Percentiles rank a stretch among this genome's conserved stretches.
phyloP scores from a whole-genome alignment of 1,284 basidiomycete genomes.

The Mycena citricolor region DNA sequence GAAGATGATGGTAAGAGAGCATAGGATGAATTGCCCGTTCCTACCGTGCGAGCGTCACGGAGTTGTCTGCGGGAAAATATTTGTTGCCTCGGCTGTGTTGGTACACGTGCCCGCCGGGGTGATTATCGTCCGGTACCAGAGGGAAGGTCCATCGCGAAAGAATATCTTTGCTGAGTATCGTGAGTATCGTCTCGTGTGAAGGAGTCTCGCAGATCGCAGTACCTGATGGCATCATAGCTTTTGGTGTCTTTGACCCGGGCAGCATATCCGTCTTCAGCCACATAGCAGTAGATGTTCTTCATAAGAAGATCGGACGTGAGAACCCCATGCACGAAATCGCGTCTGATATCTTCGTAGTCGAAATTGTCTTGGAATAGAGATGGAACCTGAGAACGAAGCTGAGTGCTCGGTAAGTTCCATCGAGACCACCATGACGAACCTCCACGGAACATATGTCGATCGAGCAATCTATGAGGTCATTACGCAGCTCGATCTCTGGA shows the following conservation, averaged over 20 bases:
- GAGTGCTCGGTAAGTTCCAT: slow-evolving; percentile 2
- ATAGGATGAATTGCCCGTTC: too few species aligned
- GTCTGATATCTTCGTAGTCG: slow-evolving; percentile 90
- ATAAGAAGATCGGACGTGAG: slow-evolving; percentile 93
- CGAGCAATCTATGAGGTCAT: slow-evolving; percentile 85
- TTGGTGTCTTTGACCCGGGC: slow-evolving; percentile 88
- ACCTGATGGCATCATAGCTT: slow-evolving; percentile 88
- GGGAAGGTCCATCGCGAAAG: slow-evolving; percentile 93
- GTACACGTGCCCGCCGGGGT: slow-evolving; percentile 78
- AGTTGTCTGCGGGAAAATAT: slow-evolving; percentile 78
- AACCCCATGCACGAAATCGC: slow-evolving; percentile 96
- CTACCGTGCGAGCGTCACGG: slow-evolving; percentile 75
- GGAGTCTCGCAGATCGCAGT: too few species aligned
- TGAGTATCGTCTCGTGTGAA: too few species aligned
- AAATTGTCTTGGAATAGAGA: slow-evolving; percentile 99
- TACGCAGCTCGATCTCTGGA: slow-evolving; percentile 78
- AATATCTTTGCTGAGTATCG: slow-evolving; percentile 84
- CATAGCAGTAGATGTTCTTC: slow-evolving; percentile 91
- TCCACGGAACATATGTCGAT: slow-evolving; percentile 94
- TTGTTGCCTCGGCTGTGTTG: slow-evolving; percentile 84
- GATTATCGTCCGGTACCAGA: slow-evolving; percentile 89
- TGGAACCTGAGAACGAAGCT: slow-evolving; percentile 74
- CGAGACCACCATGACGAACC: slow-evolving; percentile 39
- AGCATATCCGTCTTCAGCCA: slow-evolving; percentile 84
- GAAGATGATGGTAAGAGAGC: too few species aligned